Evolutionary conservation across 768 basidiomycete species (phyloP), one percentile per base, ranked within the genome.

Genomic region (Lactarius psammicola): DNA sequence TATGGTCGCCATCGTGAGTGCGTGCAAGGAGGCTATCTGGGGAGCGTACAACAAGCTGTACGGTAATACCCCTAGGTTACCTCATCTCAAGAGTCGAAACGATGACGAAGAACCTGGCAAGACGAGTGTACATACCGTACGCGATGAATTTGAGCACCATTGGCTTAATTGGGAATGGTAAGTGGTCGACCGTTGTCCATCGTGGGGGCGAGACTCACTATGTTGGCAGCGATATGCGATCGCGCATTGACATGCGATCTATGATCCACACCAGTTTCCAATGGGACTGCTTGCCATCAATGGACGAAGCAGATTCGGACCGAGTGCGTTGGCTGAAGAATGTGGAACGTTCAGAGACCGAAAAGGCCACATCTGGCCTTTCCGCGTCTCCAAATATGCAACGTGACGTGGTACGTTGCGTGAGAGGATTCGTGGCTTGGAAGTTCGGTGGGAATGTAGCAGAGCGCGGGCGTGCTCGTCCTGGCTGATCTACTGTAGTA

Each of bases 141-240:
- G 85, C 4, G 85, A 85, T 58, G 82, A 84, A 54, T 92, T 92
- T 63, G 87, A 89, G 40, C 73, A 77, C 1, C 84, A 84, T 58
- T 90, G 89, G 88, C 75, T 75, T 10, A 84, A 85, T 58, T 92
- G 90, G 90, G 80, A 85, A 75, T 82, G 80, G 90, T 91, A 56
- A 72, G 13, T 17, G 46, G 46, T 23, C 46, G 46, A 49, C 4
- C 23, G 4, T 31, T 57, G 54, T 68, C 7, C 40, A 34, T n/a
- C 65, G 64, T 55, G 26, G 6, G 13, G 34, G 20, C 7, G 38
- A 36, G 23, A 44, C 60, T 62, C 28, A 42, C 0, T 51, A 28
- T 34, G 18, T 66, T 5, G 36, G 26, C 64, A 92, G 90, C 68
- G 90, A 92, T 67, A 92, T 92, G 90, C 78, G 78, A 49, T 87